These are phyloP conservation scores for Trametes hirsuta DNA, from an alignment of 1,284 basidiomycete genomes.

Conservation along the genomic window DNA sequence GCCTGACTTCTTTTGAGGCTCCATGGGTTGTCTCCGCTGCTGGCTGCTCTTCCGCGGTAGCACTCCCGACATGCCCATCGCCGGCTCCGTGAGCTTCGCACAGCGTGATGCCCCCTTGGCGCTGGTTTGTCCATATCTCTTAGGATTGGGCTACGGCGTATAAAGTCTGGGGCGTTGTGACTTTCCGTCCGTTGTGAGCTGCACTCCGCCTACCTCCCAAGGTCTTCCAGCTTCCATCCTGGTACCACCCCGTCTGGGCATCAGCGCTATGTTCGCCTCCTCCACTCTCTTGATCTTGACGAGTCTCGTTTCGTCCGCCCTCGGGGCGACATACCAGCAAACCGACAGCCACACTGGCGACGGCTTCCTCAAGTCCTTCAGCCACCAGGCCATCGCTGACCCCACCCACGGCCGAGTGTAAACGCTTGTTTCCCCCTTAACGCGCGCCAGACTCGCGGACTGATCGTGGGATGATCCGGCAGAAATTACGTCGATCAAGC, in stretches of 20 bases:
- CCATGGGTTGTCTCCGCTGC: conserved; percentile 7
- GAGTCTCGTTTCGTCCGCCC: conserved; percentile 14
- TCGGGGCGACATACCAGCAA: conserved; percentile 41
- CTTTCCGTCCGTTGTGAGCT: conserved; percentile 10
- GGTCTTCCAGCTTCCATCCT: conserved; percentile 8
- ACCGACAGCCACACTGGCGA: conserved; percentile 49
- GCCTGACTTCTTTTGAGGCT: conserved; percentile 12
- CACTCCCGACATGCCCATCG: conserved; percentile 4
- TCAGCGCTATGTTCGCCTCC: conserved; percentile 16
- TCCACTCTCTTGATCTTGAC: conserved; percentile 10
- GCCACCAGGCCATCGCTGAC: conserved; percentile 52
- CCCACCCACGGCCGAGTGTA: conserved; percentile 66
- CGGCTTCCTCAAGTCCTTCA: conserved; percentile 51
- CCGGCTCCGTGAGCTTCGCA: conserved; percentile 9
- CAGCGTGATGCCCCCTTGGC: conserved; percentile 11
- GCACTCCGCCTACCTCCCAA: conserved; percentile 11
- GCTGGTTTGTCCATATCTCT: conserved; percentile 2
- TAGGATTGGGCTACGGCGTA: not conserved
- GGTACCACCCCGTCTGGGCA: not conserved
- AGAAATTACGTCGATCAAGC: conserved; percentile 39
- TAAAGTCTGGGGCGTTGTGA: not conserved
- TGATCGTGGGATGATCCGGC: not conserved
- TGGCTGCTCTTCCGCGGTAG: conserved; percentile 1
- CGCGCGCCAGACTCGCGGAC: not conserved
- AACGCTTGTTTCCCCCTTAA: conserved; percentile 22